Percentiles rank a stretch among this genome's conserved stretches.
These are phyloP conservation scores for Phytopythium kandeliae DNA, from an alignment of 352 stramenopile genomes.

Conservation along the genomic window DNA sequence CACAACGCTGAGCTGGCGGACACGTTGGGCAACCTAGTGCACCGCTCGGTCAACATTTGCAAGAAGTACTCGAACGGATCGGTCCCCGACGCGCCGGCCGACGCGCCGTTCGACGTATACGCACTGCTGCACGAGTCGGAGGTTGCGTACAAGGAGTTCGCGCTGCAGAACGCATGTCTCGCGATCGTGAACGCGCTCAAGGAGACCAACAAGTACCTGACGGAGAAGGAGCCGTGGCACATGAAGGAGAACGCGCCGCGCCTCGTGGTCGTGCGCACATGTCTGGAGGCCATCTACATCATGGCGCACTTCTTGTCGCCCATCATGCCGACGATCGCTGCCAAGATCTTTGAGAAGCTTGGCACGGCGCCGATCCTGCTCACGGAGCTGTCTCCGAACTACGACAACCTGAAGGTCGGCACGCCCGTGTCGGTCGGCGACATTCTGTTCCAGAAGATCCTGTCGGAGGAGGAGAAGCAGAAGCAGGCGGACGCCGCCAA, in stretches of 20 bases:
- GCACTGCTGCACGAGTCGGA: slow-evolving; percentile 76
- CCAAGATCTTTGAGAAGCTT: slow-evolving; percentile 95
- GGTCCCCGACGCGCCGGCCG: slow-evolving; percentile 48
- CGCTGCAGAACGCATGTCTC: slow-evolving; percentile 88
- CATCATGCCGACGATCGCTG: slow-evolving; percentile 89
- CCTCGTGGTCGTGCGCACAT: slow-evolving; percentile 92
- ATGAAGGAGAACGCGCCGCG: slow-evolving; percentile 89
- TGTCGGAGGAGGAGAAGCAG: slow-evolving; percentile 69
- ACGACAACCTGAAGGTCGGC: slow-evolving; percentile 91
- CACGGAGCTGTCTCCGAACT: slow-evolving; percentile 69
- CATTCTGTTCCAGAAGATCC: slow-evolving; percentile 94
- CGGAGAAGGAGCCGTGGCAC: slow-evolving; percentile 96
- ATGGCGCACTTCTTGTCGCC: slow-evolving; percentile 95
- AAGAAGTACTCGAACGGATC: slow-evolving; percentile 93
- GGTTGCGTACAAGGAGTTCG: slow-evolving; percentile 91
- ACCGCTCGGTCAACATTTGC: slow-evolving; percentile 95
- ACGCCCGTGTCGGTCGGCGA: slow-evolving; percentile 89
- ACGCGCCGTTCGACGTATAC: slow-evolving; percentile 85
- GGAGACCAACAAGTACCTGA: slow-evolving; percentile 98
- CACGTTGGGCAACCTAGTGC: slow-evolving; percentile 94
- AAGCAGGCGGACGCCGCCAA: slow-evolving; percentile 51
- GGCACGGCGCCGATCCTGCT: slow-evolving; percentile 77
- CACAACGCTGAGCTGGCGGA: slow-evolving; percentile 96
- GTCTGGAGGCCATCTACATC: slow-evolving; percentile 96
- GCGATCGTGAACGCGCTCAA: slow-evolving; percentile 88